Base-by-base conservation (phyloP, 192 early-diverging fungal species). In the Coemansia biformis region DNA sequence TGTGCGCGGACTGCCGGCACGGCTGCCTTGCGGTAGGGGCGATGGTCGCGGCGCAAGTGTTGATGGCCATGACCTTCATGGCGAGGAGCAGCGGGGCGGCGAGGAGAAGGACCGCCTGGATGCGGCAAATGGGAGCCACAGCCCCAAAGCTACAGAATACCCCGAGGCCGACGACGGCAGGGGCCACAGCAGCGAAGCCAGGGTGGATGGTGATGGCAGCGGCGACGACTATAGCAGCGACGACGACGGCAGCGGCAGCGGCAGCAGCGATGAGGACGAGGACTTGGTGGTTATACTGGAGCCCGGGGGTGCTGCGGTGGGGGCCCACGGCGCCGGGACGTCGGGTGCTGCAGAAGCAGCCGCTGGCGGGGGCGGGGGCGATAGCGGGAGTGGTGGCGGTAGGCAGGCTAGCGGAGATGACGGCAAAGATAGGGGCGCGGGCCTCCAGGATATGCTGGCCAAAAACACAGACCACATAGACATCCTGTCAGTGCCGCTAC, bases 271-370 rank as follows among this genome's bases (percentile, higher is more conserved):
- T 37, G 57, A 63, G 10, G 59, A 69, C 11, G 66, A 69, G 4
- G 70, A 74, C 23, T 10, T 74, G 12, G 63, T 59, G 40, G 54
- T 74, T 8, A 74, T 74, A 13, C 51, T 74, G 15, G 70, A 74
- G 36, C 70, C 63, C 18, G 70, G 55, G 13, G 44, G 47, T 12
- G 43, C 39, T 1, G 47, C 40, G 22, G 23, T 51, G 8, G 59
- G 39, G 13, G 31, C n/a, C 12, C 22, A 6, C 40, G 11, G 53
- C 10, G 14, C 31, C 13, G 19, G 33, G 5, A 9, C 1, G 7
- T 30, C 29, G 4, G 29, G 29, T 9, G 29, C 29, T 10, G 24
- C 3, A 26, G 24, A 26, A 2, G 2, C 24, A 6, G 24, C 24
- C 3, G 6, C n/a, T n/a, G n/a, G n/a, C n/a, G n/a, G n/a, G n/a